A percentile compares a stretch with the other conserved stretches of the same genome.
Evolutionary conservation across 441 rosid species (phyloP).

Genomic region (Syzygium syzygioides): DNA sequence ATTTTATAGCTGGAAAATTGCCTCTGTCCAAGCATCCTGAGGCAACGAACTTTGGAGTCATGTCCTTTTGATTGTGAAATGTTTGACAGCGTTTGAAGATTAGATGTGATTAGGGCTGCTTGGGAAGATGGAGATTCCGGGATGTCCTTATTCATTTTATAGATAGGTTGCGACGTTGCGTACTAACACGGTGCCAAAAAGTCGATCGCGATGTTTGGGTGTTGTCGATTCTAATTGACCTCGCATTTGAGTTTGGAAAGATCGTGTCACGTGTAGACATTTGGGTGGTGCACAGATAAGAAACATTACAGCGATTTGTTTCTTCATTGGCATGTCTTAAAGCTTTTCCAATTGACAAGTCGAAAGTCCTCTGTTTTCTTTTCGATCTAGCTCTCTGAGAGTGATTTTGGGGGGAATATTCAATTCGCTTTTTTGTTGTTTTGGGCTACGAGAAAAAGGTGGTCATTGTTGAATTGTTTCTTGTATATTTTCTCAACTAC

Average conservation of each 20-base stretch:
- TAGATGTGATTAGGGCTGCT: not conserved
- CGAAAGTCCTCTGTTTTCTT: not conserved
- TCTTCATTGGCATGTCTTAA: not conserved
- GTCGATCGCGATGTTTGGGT: not conserved
- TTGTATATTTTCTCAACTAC: too few relatives aligned
- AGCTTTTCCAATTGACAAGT: not conserved
- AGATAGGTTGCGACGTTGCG: accelerated
- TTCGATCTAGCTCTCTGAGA: not conserved
- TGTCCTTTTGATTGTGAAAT: not conserved
- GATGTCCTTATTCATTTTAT: not conserved
- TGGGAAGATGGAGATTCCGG: not conserved
- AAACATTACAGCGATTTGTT: not conserved
- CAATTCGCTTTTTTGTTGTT: not conserved
- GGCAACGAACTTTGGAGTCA: not conserved
- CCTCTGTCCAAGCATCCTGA: not conserved
- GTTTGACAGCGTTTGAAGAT: not conserved
- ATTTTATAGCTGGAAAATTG: not conserved
- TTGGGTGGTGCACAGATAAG: not conserved
- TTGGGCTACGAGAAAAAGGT: not conserved
- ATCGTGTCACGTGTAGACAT: accelerated
- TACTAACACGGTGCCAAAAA: not conserved
- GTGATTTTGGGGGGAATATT: not conserved
- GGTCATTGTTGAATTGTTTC: too few relatives aligned
- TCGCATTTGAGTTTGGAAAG: not conserved
- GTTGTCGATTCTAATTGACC: not conserved